These are phyloP conservation scores for Mycena olivaceomarginata DNA, from an alignment of 768 basidiomycete species.

Conservation along the genomic window DNA sequence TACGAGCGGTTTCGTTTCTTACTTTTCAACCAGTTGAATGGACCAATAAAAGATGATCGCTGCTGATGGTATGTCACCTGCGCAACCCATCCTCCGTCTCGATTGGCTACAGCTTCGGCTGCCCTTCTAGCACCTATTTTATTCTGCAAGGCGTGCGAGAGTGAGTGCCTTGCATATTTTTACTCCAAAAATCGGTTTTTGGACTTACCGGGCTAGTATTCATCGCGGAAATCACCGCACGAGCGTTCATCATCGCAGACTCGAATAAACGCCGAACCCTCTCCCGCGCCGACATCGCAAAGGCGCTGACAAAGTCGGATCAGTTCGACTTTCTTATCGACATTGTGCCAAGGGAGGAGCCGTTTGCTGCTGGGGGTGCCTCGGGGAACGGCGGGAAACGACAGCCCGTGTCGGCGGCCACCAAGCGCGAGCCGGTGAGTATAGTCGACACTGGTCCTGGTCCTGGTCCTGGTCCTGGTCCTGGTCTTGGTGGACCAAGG, in stretches of 20 bases:
- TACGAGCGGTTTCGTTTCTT: slow-evolving; percentile 58
- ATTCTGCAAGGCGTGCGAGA: slow-evolving; percentile 99
- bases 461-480: no score
- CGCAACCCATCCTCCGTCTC: slow-evolving; percentile 37
- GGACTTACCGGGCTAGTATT: slow-evolving; percentile 76
- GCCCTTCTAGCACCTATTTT: slow-evolving; percentile 85
- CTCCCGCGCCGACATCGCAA: slow-evolving; percentile 94
- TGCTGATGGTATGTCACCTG: slow-evolving; percentile 82
- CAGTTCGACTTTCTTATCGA: slow-evolving; percentile 99
- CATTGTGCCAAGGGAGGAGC: slow-evolving; percentile 92
- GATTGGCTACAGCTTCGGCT: slow-evolving; percentile 38
- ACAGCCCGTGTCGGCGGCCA: slow-evolving; percentile 14
- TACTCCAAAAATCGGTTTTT: neutral
- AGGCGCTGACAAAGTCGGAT: slow-evolving; percentile 93
- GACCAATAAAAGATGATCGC: slow-evolving; percentile 90
- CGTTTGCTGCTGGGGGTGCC: slow-evolving; percentile 38
- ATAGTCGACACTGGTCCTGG: neutral
- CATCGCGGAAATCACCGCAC: slow-evolving; percentile 96
- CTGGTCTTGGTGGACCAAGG: neutral
- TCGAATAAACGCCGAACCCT: slow-evolving; percentile 97
- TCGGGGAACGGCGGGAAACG: slow-evolving; percentile 13
- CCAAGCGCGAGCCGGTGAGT: slow-evolving; percentile 42
- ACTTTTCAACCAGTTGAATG: slow-evolving; percentile 25
- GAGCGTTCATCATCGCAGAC: slow-evolving; percentile 97
- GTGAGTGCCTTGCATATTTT: slow-evolving; percentile 69